These are phyloP conservation scores for Pleurotus cornucopiae DNA, from an alignment of 768 basidiomycete species.

Conservation along the genomic window DNA sequence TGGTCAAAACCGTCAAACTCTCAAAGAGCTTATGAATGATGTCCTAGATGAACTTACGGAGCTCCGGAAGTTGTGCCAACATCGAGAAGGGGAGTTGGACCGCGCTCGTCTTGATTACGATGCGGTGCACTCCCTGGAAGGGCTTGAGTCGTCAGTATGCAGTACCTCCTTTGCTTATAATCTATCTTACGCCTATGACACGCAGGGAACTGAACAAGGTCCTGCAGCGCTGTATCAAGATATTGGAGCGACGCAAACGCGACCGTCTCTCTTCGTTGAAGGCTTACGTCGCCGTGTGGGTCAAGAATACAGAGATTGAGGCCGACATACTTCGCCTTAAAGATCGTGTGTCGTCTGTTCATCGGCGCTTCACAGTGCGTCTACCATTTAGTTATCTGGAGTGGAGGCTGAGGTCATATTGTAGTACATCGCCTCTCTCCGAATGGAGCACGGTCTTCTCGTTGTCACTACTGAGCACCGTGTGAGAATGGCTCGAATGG, in stretches of 20 bases:
- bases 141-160: too few relatives aligned
- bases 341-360: neutral
- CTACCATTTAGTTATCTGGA: too few relatives aligned
- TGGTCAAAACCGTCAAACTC: neutral
- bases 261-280: neutral
- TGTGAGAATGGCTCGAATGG: neutral
- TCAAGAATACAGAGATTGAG: neutral
- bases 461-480: slow-evolving; percentile 2
- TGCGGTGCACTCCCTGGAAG: too few relatives aligned
- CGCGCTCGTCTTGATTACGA: too few relatives aligned
- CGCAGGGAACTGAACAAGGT: too few relatives aligned
- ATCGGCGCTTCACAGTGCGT: slow-evolving; percentile 1
- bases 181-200: too few relatives aligned
- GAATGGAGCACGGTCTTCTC: slow-evolving; percentile 1
- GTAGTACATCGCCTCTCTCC: neutral
- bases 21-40: too few relatives aligned
- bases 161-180: too few relatives aligned
- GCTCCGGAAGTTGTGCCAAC: too few relatives aligned
- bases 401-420: neutral
- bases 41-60: too few relatives aligned
- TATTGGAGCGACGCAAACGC: neutral
- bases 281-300: neutral
- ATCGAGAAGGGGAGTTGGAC: neutral
- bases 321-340: neutral
- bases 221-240: neutral